A percentile compares a stretch with the other conserved stretches of the same genome.
Evolutionary conservation across 2,329 filamentous ascomycete species (phyloP).

Genomic region (Neonectria magnoliae): DNA sequence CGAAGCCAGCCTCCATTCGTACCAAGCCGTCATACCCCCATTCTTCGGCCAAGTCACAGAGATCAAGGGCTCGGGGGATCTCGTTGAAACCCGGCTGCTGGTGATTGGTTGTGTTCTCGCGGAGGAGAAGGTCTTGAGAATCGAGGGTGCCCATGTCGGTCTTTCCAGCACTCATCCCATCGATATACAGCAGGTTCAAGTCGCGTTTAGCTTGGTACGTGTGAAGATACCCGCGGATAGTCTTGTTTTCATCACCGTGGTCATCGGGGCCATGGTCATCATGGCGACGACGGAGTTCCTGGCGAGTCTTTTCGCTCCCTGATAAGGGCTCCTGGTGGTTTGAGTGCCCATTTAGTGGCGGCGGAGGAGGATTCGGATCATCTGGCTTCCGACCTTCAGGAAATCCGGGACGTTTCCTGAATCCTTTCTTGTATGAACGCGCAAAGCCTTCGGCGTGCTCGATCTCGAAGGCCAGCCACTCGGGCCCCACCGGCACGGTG

Average conservation of each 20-base stretch:
- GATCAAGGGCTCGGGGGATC: conserved; percentile 57
- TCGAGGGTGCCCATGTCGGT: conserved; percentile 73
- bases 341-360: conserved; percentile 5
- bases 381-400: background rate
- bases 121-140: conserved; percentile 70
- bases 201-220: conserved; percentile 69
- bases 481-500: conserved; percentile 61
- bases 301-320: conserved; percentile 1
- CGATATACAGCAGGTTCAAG: conserved; percentile 72
- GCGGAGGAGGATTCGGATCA: conserved; percentile 4
- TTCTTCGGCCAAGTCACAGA: conserved; percentile 64
- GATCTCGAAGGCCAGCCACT: conserved; percentile 82
- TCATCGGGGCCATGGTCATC: conserved; percentile 1
- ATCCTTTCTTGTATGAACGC: conserved; percentile 31
- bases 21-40: conserved; percentile 73
- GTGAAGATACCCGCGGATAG: conserved; percentile 69
- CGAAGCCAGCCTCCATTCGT: conserved; percentile 76
- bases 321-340: conserved; percentile 3
- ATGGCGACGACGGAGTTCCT: conserved; percentile 25
- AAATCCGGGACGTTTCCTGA: background rate
- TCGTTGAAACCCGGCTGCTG: conserved; percentile 53
- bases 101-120: conserved; percentile 47
- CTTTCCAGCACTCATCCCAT: conserved; percentile 76
- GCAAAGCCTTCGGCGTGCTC: conserved; percentile 78
- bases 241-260: conserved; percentile 12